These are phyloP conservation scores for Platismatia glauca DNA, from an alignment of 495 filamentous ascomycete genomes.

Conservation along the genomic window DNA sequence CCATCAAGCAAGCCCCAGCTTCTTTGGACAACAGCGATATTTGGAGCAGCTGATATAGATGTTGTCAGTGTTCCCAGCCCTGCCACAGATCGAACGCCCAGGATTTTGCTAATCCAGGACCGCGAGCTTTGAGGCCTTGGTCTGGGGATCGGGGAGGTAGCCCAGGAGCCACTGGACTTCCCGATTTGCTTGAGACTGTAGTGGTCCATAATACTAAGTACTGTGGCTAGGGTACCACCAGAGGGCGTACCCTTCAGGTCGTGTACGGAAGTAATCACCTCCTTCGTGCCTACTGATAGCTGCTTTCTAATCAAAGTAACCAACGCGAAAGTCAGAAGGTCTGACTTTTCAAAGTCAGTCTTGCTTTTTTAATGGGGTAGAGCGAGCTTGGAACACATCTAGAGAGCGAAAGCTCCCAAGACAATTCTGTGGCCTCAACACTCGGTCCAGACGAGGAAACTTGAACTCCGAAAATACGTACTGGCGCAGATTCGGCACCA, in stretches of 20 bases:
- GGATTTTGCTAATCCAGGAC: conserved; percentile 34
- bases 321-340: conserved; percentile 66
- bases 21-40: conserved; percentile 63
- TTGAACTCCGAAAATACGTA: no score
- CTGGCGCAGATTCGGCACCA: conserved; percentile 77
- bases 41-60: conserved; percentile 47
- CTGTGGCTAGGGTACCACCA: conserved; percentile 63
- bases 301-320: conserved; percentile 54
- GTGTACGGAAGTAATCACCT: conserved; percentile 54
- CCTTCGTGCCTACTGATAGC: conserved; percentile 44
- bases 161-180: conserved; percentile 51
- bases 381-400: no score
- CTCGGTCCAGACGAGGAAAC: no score
- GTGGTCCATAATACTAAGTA: conserved; percentile 53
- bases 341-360: no score
- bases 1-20: conserved; percentile 64
- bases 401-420: no score
- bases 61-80: conserved; percentile 61
- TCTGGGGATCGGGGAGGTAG: conserved; percentile 53
- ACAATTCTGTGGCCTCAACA: no score
- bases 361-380: no score
- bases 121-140: conserved; percentile 30
- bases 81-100: conserved; percentile 53
- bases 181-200: conserved; percentile 50
- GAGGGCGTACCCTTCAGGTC: conserved; percentile 58